Evolutionary conservation across 768 basidiomycete genomes (phyloP).

Genomic region (Mycena metata): DNA sequence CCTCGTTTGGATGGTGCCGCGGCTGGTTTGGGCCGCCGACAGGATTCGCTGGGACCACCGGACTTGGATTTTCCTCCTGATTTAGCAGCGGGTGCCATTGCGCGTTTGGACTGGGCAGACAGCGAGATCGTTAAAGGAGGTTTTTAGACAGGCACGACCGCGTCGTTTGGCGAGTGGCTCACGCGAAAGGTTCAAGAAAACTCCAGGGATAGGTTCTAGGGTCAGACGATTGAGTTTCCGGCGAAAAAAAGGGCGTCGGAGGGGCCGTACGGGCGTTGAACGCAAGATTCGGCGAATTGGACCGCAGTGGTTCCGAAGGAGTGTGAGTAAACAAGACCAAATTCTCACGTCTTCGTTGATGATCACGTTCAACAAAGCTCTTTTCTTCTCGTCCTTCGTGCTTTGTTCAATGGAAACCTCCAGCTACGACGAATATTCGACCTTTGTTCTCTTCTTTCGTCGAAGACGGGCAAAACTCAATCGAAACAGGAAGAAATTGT

Average conservation of each 20-base stretch:
- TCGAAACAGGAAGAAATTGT: no score
- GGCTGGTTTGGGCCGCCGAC: conserved; percentile 48
- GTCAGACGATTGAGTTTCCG: not conserved
- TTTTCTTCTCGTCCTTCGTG: not conserved
- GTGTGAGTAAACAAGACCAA: not conserved
- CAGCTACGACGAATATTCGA: no score
- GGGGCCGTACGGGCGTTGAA: conserved; percentile 10
- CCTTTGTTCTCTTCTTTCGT: no score
- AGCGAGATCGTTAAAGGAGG: conserved; percentile 13
- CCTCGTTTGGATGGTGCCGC: conserved; percentile 69
- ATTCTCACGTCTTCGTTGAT: not conserved
- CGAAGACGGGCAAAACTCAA: no score
- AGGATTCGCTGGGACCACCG: conserved; percentile 54
- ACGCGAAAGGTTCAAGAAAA: conserved; percentile 31
- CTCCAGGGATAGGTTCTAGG: not conserved
- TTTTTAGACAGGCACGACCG: conserved; percentile 4
- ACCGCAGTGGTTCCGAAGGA: conserved; percentile 25
- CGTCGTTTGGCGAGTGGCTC: conserved; percentile 25
- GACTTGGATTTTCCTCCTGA: conserved; percentile 76
- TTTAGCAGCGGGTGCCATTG: conserved; percentile 65
- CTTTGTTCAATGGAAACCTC: no score
- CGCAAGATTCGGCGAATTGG: conserved; percentile 10
- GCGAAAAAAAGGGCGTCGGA: not conserved
- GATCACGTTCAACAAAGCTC: not conserved
- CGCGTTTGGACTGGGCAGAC: not conserved